A percentile compares a stretch with the other conserved stretches of the same genome.
These are phyloP conservation scores for Chrysoporthe deuterocubensis DNA, from an alignment of 2,329 filamentous ascomycete species.

Conservation along the genomic window DNA sequence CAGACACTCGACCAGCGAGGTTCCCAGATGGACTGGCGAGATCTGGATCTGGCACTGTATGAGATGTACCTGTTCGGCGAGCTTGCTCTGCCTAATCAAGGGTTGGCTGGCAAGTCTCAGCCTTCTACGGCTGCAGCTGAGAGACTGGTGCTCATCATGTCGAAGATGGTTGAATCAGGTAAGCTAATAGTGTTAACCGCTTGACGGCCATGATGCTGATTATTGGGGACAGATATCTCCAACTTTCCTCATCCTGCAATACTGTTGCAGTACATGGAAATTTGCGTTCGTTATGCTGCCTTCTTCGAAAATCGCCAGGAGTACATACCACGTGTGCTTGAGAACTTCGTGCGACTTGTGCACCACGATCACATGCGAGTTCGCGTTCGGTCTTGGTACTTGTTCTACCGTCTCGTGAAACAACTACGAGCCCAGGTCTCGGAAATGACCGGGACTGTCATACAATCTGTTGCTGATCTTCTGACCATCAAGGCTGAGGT, in stretches of 20 bases:
- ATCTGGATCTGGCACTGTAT: slow-evolving; percentile 89
- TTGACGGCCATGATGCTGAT: slow-evolving; percentile 27
- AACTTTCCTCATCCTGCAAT: slow-evolving; percentile 89
- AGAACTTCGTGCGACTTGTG: slow-evolving; percentile 88
- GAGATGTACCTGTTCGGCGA: slow-evolving; percentile 98
- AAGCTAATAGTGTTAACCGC: slow-evolving; percentile 39
- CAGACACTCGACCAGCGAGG: slow-evolving; percentile 76
- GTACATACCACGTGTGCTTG: slow-evolving; percentile 83
- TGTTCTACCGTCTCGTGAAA: slow-evolving; percentile 92
- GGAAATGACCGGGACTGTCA: slow-evolving; percentile 87
- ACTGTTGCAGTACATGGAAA: slow-evolving; percentile 97
- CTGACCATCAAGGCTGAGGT: slow-evolving; percentile 90
- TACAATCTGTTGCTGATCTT: slow-evolving; percentile 86
- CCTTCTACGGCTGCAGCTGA: slow-evolving; percentile 80
- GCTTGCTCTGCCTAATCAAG: slow-evolving; percentile 84
- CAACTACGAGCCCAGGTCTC: slow-evolving; percentile 83
- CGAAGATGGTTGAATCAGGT: slow-evolving; percentile 92
- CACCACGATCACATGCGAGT: slow-evolving; percentile 89
- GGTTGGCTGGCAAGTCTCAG: slow-evolving; percentile 82
- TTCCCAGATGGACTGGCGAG: slow-evolving; percentile 85
- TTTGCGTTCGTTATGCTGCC: slow-evolving; percentile 88
- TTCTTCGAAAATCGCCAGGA: slow-evolving; percentile 87
- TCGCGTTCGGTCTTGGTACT: slow-evolving; percentile 91
- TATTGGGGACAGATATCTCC: slow-evolving; percentile 66
- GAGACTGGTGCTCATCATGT: slow-evolving; percentile 88